phyloP scores from a whole-genome alignment of 1,284 basidiomycete genomes.

The Caloboletus inedulis region DNA sequence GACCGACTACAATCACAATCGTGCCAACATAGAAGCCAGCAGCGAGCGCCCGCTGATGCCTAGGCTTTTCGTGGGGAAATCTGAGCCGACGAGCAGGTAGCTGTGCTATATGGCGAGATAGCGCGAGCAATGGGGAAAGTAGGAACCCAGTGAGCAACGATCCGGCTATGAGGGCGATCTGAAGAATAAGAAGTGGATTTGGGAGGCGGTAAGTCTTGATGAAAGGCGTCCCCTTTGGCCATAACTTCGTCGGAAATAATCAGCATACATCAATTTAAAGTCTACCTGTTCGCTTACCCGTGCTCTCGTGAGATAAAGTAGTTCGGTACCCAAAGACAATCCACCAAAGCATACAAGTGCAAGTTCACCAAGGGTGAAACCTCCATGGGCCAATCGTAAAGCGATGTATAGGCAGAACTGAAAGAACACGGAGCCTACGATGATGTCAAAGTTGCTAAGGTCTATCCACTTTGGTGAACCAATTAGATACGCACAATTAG shows the following conservation, averaged over 20 bases:
- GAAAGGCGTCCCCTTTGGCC: conserved; percentile 77
- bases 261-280: conserved; percentile 1
- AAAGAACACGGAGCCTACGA: conserved; percentile 77
- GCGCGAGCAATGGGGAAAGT: conserved; percentile 90
- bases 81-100: conserved; percentile 86
- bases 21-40: conserved; percentile 83
- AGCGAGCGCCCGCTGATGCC: conserved; percentile 83
- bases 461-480: conserved; percentile 44
- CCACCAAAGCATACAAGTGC: conserved; percentile 86
- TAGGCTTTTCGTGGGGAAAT: conserved; percentile 84
- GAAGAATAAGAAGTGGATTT: conserved; percentile 89
- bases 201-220: conserved; percentile 93
- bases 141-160: conserved; percentile 90
- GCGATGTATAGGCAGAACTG: conserved; percentile 91
- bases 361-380: conserved; percentile 94
- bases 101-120: conserved; percentile 91
- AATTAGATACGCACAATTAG: conserved; percentile 1
- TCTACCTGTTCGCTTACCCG: conserved; percentile 49
- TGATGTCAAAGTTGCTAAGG: conserved; percentile 76
- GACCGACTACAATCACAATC: conserved; percentile 73
- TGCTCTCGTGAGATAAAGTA: conserved; percentile 77
- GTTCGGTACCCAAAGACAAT: conserved; percentile 84
- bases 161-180: conserved; percentile 91
- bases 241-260: conserved; percentile 51
- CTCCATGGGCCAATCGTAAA: conserved; percentile 85